Base-by-base conservation (phyloP, 305 asterid species). In the Vinca major region DNA sequence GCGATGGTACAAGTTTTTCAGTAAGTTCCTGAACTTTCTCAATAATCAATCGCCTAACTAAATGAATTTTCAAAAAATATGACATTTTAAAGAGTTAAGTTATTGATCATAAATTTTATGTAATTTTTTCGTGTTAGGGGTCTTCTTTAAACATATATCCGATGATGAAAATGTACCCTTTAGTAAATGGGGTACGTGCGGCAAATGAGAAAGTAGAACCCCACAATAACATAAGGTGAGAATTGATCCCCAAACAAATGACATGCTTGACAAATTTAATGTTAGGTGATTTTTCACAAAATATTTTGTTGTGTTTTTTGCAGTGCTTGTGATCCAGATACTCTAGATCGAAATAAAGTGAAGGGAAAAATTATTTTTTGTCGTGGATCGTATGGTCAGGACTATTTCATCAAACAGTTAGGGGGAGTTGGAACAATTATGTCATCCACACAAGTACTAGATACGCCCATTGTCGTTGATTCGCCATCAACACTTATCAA, bases 291-390 rank as follows among this genome's bases (percentile, higher is more conserved):
- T 40, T 4, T 0, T 33, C 1, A 2, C 47, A 3, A 5, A 13
- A 19, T 36, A 12, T n/a, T n/a, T n/a, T 11, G 17, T 54, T 8
- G 2, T 10, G 44, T 8, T 20, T 62, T 39, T 41, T 41, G 47
- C 81, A 90, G 97, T 71, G 83, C 83, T 7, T 92, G 97, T 44
- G 92, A 84, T 11, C 0, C 0, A 0, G 85, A 73, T 37, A 70
- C 84, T 36, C 47, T 92, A 64, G 69, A 67, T 50, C n/a, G 8
- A 71, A 68, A 39, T 1, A 76, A 82, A 77, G 96, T 92, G 60
- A 77, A 76, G 63, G 97, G 97, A 45, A 85, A 69, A 40, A 83
- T 92, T n/a, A 80, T 92, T 36, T 80, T 60, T 62, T 92, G 98
- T 75, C 69, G 64, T 4, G 87, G 88, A 26, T 4, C 21, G 0